Percentiles rank a stretch among this genome's conserved stretches.
phyloP scores from a whole-genome alignment of 495 filamentous ascomycete species.

The Aspergillus biplanus region DNA sequence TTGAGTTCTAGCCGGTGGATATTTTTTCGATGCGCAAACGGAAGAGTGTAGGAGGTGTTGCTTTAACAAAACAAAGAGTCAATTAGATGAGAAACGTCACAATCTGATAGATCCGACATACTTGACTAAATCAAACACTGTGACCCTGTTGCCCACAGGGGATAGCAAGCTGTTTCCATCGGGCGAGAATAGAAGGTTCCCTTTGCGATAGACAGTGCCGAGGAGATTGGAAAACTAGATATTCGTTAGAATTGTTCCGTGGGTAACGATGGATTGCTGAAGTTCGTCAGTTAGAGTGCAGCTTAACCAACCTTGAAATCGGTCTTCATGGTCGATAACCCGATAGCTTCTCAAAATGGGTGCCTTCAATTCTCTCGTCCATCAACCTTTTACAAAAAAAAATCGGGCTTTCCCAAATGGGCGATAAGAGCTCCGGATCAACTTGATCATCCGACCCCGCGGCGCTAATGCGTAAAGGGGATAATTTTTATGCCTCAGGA shows the following conservation, averaged over 20 bases:
- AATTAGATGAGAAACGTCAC: neutral
- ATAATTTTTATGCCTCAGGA: constrained; percentile 22
- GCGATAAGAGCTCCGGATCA: constrained; percentile 33
- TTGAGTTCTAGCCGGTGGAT: constrained; percentile 85
- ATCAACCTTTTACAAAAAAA: constrained; percentile 19
- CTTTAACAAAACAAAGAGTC: constrained; percentile 45
- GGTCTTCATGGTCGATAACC: constrained; percentile 79
- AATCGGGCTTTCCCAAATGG: constrained; percentile 26
- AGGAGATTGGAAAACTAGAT: constrained; percentile 88
- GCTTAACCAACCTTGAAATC: constrained; percentile 75
- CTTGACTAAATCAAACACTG: constrained; percentile 96
- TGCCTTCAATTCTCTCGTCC: constrained; percentile 13
- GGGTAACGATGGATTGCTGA: neutral
- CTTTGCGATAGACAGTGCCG: constrained; percentile 95
- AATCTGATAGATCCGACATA: constrained; percentile 45
- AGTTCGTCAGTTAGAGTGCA: neutral
- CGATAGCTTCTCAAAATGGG: constrained; percentile 15
- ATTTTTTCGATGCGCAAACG: constrained; percentile 92
- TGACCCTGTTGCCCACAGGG: constrained; percentile 95
- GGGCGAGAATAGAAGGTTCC: constrained; percentile 94
- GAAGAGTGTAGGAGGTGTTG: constrained; percentile 94
- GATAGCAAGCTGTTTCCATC: constrained; percentile 95
- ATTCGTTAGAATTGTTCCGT: constrained; percentile 12
- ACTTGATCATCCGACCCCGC: constrained; percentile 30
- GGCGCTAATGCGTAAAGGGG: constrained; percentile 22